Evolutionary conservation across 805 yeast genomes (phyloP), one percentile per base, ranked within the genome.

Genomic region (Metschnikowia similis): DNA sequence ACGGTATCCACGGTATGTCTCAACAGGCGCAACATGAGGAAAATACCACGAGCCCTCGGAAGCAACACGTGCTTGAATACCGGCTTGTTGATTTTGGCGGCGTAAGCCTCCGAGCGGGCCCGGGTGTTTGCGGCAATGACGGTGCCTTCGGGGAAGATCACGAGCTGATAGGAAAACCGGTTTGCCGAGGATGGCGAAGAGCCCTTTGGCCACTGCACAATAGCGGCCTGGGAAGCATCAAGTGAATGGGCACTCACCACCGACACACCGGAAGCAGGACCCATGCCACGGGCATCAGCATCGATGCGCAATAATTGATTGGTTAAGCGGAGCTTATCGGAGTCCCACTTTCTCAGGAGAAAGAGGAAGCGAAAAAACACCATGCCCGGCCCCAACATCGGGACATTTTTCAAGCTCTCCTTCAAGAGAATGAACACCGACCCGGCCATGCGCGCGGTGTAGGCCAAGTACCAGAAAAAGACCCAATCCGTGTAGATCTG

Each of bases 401-500:
- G 98, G 16, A 91, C 69, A 41, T 72, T 74, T 44, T 91, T 72
- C 17, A 96, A 81, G 39, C 48, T 45, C 53, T 84, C 87, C 66
- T 92, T 92, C 65, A 91, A 73, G 52, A 89, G 79, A 51, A 92
- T 89, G 57, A 77, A 82, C 8, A 91, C 74, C 43, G 80, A 75
- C 35, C 85, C 86, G 8, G 84, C 80, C 40, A 84, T 66, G n/a
- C 75, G 66, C 10, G 89, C 80, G 6, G 90, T 77, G 64, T 88
- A 86, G 0, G 87, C 73, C 17, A 87, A 52, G 81, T 88, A 92
- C 99, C 99, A 92, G 48, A 89, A 57, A 59, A 81, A 90, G 9
- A 87, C 75, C 99, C 99, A 92, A 65, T 92, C 99, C 3, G 92
- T 83, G 65, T 92, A 92, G 26, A 92, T 85, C 69, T 91, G 97